Evolutionary conservation across 257 asterid genomes (phyloP), one percentile per base, ranked within the genome.

Genomic region (Echites panduratus): DNA sequence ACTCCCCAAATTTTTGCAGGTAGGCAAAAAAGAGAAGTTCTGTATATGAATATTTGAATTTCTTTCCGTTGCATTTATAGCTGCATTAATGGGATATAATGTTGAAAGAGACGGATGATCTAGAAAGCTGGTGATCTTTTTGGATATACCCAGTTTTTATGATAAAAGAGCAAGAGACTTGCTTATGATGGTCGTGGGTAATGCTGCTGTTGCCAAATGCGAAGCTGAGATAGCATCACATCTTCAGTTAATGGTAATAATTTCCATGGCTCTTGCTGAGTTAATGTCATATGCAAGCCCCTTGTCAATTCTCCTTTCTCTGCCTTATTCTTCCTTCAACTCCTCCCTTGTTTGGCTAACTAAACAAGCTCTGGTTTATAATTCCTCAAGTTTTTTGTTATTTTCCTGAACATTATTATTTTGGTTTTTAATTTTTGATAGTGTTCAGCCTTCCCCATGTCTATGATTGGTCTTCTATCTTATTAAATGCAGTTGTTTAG

Each of bases 101-200:
- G 76, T 24, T 41, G 69, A 67, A 77, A 65, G 89, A 95, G 99
- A 82, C 92, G 61, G 92, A 87, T 75, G 89, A 90, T 84, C 79
- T 88, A 90, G 89, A 80, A 76, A 62, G 96, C 96, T 17, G 99
- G 91, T 35, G 88, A 82, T 47, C 80, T 82, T 72, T 92, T 90
- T 82, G 95, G 97, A n/a, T n/a, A 57, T 95, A 87, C 76, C 99
- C 99, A 19, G n/a, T n/a, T n/a, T 89, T 95, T 45, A 95, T 95
- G 99, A 80, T 95, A n/a, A 70, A 95, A 95, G 88, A 92, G 97
- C 88, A 91, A 79, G 82, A 88, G 93, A 82, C 74, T 95, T 68
- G 99, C 98, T 76, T 95, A 95, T 82, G 98, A 95, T 87, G 98
- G 99, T 17, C 93, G 97, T 72, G n/a, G 98, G 98, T 64, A 91